Evolutionary conservation across 2,329 filamentous ascomycete species (phyloP), one percentile per base, ranked within the genome.

Genomic region (Paracamarosporium sp.): DNA sequence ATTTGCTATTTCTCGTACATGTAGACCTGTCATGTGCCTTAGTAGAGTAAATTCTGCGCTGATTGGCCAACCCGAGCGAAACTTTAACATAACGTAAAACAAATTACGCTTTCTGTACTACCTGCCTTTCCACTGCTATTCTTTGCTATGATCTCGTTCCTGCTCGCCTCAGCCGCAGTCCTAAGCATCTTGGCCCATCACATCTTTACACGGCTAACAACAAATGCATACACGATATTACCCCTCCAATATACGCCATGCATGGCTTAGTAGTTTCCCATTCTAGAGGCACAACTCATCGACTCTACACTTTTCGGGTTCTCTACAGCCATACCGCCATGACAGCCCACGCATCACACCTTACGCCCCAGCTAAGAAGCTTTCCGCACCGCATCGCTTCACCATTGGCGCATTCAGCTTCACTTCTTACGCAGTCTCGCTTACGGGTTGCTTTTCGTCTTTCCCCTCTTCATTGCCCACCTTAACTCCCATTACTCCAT

Each of bases 401-500:
- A 17, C 30, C 20, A 53, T 40, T 30, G 8, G 22, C 25, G 15
- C 22, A 4, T 43, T 22, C 48, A 53, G 17, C 33, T 50, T 15
- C 57, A 27, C 43, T 50, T 28, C 27, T 50, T 30, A 47, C 41
- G 25, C 51, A 41, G 28, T 38, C 22, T 20, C 38, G 35, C 28
- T 12, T 44, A 33, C 51, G 2, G 15, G 8, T 30, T 44, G 30
- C 51, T 53, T 57, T 45, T 57, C 56, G 44, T 40, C 48, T 24
- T 53, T 56, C 38, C 43, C 60, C 22, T 72, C 70, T 30, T 73
- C 68, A 57, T 72, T 70, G 28, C 73, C 68, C 57, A 85, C 75
- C 65, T 76, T 81, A 43, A 82, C 80, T 6, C 87, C 89, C 46
- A 79, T 77, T 58, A 82, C 80, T 9, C 90, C 90, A 77, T 96